Percentiles rank a stretch among this genome's conserved stretches.
Conservation (phyloP, 1,139 yeast species). For the Zygosaccharomyces sapae region DNA sequence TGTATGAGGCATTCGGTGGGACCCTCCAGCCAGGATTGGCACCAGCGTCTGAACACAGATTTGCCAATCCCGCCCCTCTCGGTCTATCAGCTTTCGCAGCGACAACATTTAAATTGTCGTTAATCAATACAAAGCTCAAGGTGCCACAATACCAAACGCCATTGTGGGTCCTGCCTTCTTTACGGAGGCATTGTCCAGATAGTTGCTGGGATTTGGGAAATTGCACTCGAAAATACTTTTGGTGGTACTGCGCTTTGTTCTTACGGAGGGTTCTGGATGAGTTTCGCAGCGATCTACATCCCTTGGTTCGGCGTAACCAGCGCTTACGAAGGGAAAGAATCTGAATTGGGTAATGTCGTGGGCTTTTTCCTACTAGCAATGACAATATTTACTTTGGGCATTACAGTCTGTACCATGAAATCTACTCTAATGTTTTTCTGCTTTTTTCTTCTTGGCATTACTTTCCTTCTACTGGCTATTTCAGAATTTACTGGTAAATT, state of each 20-base stretch:
- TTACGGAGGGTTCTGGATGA: slow-evolving; percentile 72
- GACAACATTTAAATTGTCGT: slow-evolving; percentile 60
- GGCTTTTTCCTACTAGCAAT: slow-evolving; percentile 64
- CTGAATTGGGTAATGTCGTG: slow-evolving; percentile 45
- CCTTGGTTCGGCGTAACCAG: slow-evolving; percentile 57
- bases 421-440: slow-evolving; percentile 61
- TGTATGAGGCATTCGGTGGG: slow-evolving; percentile 59
- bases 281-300: slow-evolving; percentile 57
- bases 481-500: slow-evolving; percentile 48
- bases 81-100: slow-evolving; percentile 65
- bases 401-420: slow-evolving; percentile 58
- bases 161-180: slow-evolving; percentile 71
- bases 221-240: slow-evolving; percentile 64
- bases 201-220: slow-evolving; percentile 59
- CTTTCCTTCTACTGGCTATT: slow-evolving; percentile 62
- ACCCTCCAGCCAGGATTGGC: slow-evolving; percentile 54
- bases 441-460: slow-evolving; percentile 55
- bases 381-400: slow-evolving; percentile 62
- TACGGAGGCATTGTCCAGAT: slow-evolving; percentile 81
- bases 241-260: slow-evolving; percentile 70
- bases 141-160: slow-evolving; percentile 46
- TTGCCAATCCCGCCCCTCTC: slow-evolving; percentile 67
- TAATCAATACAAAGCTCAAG: slow-evolving; percentile 50
- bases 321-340: slow-evolving; percentile 43
- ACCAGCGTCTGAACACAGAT: slow-evolving; percentile 41